Evolutionary conservation across 2,329 filamentous ascomycete genomes (phyloP).

Genomic region (Didymella segeticola): DNA sequence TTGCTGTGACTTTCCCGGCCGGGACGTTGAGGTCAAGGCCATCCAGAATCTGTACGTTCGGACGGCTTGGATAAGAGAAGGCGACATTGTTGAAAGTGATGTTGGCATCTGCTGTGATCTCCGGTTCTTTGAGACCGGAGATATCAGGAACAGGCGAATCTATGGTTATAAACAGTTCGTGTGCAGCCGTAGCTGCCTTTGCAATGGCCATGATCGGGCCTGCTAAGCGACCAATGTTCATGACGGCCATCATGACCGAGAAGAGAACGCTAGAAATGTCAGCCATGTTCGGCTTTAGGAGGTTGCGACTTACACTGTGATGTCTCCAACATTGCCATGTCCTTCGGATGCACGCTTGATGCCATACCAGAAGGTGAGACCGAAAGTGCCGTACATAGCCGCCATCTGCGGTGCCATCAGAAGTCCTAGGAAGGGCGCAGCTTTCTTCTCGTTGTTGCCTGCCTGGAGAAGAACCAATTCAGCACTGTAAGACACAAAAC

Average conservation of each 20-base stretch:
- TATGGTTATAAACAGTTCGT: slow-evolving; percentile 47
- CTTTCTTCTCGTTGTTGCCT: slow-evolving; percentile 34
- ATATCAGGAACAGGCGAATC: slow-evolving; percentile 39
- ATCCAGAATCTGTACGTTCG: slow-evolving; percentile 69
- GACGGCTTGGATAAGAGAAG: slow-evolving; percentile 55
- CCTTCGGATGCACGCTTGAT: slow-evolving; percentile 45
- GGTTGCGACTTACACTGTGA: slow-evolving; percentile 37
- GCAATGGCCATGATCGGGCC: slow-evolving; percentile 42
- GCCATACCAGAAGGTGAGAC: slow-evolving; percentile 50
- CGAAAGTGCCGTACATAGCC: slow-evolving; percentile 47
- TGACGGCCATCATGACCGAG: slow-evolving; percentile 48
- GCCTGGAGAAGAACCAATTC: slow-evolving; percentile 15
- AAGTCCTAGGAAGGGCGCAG: slow-evolving; percentile 42
- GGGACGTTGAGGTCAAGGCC: slow-evolving; percentile 64
- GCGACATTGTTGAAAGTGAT: slow-evolving; percentile 46
- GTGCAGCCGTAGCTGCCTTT: slow-evolving; percentile 46
- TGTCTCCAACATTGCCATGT: slow-evolving; percentile 38
- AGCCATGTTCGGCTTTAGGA: neutral
- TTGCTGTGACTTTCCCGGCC: slow-evolving; percentile 72
- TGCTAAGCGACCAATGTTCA: slow-evolving; percentile 42
- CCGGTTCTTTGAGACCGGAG: slow-evolving; percentile 44
- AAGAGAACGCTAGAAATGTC: slow-evolving; percentile 42
- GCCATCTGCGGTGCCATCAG: slow-evolving; percentile 45
- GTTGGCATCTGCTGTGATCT: slow-evolving; percentile 40
- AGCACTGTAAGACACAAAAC: neutral